Conservation (phyloP, 192 early-diverging fungal genomes). For the Thoreauomyces humboldtii region DNA sequence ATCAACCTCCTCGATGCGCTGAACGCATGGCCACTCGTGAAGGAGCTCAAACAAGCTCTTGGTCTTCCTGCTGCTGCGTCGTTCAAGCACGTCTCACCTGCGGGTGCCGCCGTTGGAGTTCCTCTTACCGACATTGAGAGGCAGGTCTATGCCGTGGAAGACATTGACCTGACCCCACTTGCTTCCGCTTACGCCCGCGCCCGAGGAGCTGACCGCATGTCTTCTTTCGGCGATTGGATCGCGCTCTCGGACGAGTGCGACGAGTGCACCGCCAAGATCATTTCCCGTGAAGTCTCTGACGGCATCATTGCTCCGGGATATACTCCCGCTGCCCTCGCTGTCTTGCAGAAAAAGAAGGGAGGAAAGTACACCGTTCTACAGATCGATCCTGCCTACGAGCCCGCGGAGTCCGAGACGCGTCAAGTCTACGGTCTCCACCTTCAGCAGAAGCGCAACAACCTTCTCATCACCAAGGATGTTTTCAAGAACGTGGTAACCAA, state of each 20-base stretch:
- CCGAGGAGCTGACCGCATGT: conserved; percentile 98
- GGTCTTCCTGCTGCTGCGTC: conserved; percentile 94
- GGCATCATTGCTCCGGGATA: conserved; percentile 96
- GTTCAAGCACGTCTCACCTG: conserved; percentile 99
- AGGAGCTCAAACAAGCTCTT: conserved; percentile 85
- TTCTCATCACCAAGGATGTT: conserved; percentile 66
- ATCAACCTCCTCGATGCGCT: conserved; percentile 98
- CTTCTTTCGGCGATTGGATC: conserved; percentile 98
- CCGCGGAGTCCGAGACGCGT: conserved; percentile 78
- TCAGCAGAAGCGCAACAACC: conserved; percentile 91
- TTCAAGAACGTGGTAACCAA: conserved; percentile 87
- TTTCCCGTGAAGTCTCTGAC: conserved; percentile 94
- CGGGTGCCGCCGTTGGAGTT: conserved; percentile 91
- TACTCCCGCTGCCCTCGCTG: conserved; percentile 79
- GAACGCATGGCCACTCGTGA: conserved; percentile 96
- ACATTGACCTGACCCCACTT: conserved; percentile 78
- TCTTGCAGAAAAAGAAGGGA: conserved; percentile 92
- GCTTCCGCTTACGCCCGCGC: conserved; percentile 95
- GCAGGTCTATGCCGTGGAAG: conserved; percentile 90
- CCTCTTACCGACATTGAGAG: conserved; percentile 77
- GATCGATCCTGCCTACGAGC: conserved; percentile 90
- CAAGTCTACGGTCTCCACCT: conserved; percentile 93
- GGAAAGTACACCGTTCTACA: conserved; percentile 96
- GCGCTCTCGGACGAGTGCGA: conserved; percentile 88
- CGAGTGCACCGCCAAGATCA: conserved; percentile 89